Conservation (phyloP, 306 rosid species). For the Vicia villosa region DNA sequence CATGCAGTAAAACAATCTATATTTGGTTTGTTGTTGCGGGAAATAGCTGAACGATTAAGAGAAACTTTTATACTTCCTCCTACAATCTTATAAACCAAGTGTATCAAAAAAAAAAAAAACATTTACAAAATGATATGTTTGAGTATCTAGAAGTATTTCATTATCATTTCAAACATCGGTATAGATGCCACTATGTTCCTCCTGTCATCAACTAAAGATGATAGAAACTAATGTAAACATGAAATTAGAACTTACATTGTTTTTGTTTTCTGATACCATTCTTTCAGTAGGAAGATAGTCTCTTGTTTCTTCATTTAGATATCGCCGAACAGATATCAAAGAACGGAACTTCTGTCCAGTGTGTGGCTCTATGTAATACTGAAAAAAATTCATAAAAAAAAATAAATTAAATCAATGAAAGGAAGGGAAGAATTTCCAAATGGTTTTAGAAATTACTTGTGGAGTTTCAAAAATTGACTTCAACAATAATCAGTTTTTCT, state of each 20-base stretch:
- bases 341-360: slow-evolving; percentile 63
- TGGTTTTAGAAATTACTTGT: slow-evolving; percentile 10
- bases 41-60: neutral
- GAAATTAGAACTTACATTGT: slow-evolving; percentile 43
- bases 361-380: slow-evolving; percentile 62
- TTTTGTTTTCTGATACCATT: slow-evolving; percentile 30
- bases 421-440: slow-evolving; percentile 16
- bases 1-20: slow-evolving; percentile 17
- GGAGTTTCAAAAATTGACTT: neutral
- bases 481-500: too few species aligned
- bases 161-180: neutral
- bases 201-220: slow-evolving; percentile 12
- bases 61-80: neutral
- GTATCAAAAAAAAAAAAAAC: neutral
- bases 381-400: slow-evolving; percentile 22
- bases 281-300: slow-evolving; percentile 1
- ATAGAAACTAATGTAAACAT: slow-evolving; percentile 1
- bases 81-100: neutral
- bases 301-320: slow-evolving; percentile 40
- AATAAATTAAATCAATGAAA: neutral
- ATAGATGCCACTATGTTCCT: slow-evolving; percentile 11
- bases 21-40: slow-evolving; percentile 6
- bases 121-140: neutral
- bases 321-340: slow-evolving; percentile 51
- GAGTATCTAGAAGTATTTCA: neutral